Evolutionary conservation across 2,329 filamentous ascomycete genomes (phyloP).

Genomic region (Akanthomyces uredinophilus): DNA sequence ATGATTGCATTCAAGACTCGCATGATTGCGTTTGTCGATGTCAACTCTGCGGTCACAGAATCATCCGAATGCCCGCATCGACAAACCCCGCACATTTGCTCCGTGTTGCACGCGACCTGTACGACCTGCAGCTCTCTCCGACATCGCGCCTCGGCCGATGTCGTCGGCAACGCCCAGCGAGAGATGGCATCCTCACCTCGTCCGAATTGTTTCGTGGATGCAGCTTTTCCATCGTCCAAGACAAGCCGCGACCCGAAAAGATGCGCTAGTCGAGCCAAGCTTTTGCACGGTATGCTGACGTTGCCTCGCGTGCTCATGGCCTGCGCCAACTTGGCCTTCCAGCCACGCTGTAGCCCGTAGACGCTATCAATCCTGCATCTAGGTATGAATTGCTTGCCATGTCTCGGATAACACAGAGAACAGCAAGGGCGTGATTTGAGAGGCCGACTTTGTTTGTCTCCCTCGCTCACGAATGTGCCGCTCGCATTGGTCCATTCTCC

Average conservation of each 20-base stretch:
- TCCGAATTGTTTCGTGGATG: neutral
- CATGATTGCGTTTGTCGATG: neutral
- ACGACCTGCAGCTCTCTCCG: neutral
- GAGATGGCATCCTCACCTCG: too few species aligned
- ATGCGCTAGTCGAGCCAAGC: neutral
- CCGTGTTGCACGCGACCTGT: neutral
- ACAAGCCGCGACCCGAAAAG: neutral
- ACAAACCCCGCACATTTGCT: too few species aligned
- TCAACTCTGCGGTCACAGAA: neutral
- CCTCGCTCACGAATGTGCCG: neutral
- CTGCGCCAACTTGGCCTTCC: neutral
- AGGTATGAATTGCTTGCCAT: neutral
- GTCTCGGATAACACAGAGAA: neutral
- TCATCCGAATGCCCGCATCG: neutral
- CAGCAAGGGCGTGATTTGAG: neutral
- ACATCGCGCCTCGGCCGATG: neutral
- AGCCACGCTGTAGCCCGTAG: neutral
- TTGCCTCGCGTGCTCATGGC: neutral
- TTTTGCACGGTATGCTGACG: neutral
- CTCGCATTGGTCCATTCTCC: neutral
- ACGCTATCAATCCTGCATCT: neutral
- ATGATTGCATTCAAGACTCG: neutral
- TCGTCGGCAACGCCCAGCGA: neutral
- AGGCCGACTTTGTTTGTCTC: neutral
- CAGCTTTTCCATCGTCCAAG: neutral